phyloP scores from a whole-genome alignment of 768 basidiomycete genomes.

The Calocybe cyanea region DNA sequence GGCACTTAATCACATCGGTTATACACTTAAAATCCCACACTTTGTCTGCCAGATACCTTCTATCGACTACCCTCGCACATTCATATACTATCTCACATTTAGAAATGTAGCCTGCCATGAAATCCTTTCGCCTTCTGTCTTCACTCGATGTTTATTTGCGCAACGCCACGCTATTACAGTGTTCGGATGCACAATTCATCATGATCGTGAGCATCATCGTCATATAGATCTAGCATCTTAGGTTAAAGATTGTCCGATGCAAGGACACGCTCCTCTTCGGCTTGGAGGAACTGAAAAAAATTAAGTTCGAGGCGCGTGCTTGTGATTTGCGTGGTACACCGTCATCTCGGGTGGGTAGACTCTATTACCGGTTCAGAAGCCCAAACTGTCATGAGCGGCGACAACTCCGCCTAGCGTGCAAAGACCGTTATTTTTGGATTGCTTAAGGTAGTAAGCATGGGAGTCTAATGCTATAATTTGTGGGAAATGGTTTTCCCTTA shows the following conservation, averaged over 20 bases:
- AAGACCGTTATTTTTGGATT: too few relatives aligned
- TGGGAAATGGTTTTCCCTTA: slow-evolving; percentile 24
- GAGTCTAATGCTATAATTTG: slow-evolving; percentile 9
- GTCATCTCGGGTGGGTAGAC: too few relatives aligned
- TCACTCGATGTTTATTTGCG: neutral
- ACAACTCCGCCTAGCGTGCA: neutral
- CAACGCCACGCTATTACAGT: slow-evolving; percentile 1
- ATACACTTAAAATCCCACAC: too few relatives aligned
- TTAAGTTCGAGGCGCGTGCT: too few relatives aligned
- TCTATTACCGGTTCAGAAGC: too few relatives aligned
- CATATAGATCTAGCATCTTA: neutral
- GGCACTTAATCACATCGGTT: too few relatives aligned
- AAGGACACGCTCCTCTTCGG: too few relatives aligned
- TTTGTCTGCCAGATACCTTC: too few relatives aligned
- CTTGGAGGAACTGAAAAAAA: too few relatives aligned
- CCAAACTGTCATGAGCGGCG: neutral
- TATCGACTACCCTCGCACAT: too few relatives aligned
- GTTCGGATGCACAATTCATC: neutral
- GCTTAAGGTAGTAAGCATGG: neutral
- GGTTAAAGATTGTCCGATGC: too few relatives aligned
- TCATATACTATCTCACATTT: neutral
- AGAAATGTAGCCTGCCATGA: neutral
- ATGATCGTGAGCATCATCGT: neutral
- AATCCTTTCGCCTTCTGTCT: neutral
- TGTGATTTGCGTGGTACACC: too few relatives aligned